phyloP scores from a whole-genome alignment of 371 early-diverging fungal species.

The Syncephalastrum contaminatum region DNA sequence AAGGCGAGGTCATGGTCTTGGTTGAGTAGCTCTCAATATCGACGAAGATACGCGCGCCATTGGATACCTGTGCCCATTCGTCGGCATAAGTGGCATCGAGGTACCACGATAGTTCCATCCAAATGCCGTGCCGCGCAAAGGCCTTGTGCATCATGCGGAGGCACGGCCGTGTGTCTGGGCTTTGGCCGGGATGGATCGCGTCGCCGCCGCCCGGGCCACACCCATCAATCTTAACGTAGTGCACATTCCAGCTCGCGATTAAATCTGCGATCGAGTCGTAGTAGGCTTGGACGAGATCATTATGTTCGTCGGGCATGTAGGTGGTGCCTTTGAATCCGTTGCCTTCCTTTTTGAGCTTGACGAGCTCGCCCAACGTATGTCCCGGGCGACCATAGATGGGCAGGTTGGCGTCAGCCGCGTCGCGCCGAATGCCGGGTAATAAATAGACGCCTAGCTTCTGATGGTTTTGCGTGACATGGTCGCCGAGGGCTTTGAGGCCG shows the following conservation, averaged over 20 bases:
- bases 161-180: conserved; percentile 39
- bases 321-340: conserved; percentile 42
- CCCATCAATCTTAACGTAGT: conserved; percentile 44
- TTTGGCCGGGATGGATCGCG: conserved; percentile 26
- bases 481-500: conserved; percentile 28
- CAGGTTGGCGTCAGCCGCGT: conserved; percentile 22
- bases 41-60: conserved; percentile 38
- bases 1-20: conserved; percentile 38
- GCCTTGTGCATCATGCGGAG: conserved; percentile 33
- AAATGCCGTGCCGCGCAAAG: conserved; percentile 26
- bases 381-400: conserved; percentile 22
- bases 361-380: conserved; percentile 20
- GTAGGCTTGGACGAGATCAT: conserved; percentile 25
- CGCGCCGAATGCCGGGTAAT: conserved; percentile 42
- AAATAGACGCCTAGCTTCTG: conserved; percentile 46
- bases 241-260: conserved; percentile 37
- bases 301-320: conserved; percentile 40
- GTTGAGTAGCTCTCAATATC: conserved; percentile 48
- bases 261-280: conserved; percentile 41
- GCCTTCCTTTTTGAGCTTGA: conserved; percentile 27
- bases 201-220: conserved; percentile 42
- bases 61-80: conserved; percentile 37
- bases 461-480: conserved; percentile 29
- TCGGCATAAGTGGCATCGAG: conserved; percentile 32
- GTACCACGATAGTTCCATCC: conserved; percentile 48